These are phyloP conservation scores for Plenodomus biglobosus DNA, from an alignment of 2,329 filamentous ascomycete species.

Conservation along the genomic window DNA sequence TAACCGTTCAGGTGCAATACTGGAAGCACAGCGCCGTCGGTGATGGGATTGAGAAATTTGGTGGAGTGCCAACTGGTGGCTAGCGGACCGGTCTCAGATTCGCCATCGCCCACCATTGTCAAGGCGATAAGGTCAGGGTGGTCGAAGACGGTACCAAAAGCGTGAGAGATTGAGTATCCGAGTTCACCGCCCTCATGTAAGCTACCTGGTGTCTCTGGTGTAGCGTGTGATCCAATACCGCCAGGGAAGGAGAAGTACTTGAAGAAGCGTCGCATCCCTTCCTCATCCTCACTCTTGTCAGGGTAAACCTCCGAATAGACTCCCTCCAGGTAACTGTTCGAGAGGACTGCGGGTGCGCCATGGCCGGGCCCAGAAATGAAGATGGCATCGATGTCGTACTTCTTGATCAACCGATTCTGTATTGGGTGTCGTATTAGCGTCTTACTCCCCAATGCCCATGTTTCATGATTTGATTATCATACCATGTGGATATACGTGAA, in stretches of 20 bases:
- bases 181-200: constrained; percentile 80
- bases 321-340: constrained; percentile 76
- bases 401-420: constrained; percentile 73
- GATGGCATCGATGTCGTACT: constrained; percentile 71
- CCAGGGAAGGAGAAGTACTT: constrained; percentile 82
- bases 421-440: background rate
- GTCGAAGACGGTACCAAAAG: constrained; percentile 76
- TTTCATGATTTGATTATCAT: background rate
- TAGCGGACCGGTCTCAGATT: constrained; percentile 77
- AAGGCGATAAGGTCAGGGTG: constrained; percentile 72
- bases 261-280: constrained; percentile 75
- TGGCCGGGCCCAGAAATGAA: constrained; percentile 78
- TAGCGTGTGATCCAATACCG: constrained; percentile 75
- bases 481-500: constrained; percentile 78
- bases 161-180: constrained; percentile 78
- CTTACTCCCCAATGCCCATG: background rate
- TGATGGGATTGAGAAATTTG: constrained; percentile 79
- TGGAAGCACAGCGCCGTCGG: constrained; percentile 74
- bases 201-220: constrained; percentile 75
- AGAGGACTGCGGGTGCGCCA: constrained; percentile 73
- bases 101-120: constrained; percentile 78
- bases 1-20: constrained; percentile 80
- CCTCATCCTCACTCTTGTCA: constrained; percentile 67
- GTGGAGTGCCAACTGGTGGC: constrained; percentile 81
- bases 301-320: constrained; percentile 78